Base-by-base conservation (phyloP, 1,284 basidiomycete species). In the Austroboletus rostrupii region DNA sequence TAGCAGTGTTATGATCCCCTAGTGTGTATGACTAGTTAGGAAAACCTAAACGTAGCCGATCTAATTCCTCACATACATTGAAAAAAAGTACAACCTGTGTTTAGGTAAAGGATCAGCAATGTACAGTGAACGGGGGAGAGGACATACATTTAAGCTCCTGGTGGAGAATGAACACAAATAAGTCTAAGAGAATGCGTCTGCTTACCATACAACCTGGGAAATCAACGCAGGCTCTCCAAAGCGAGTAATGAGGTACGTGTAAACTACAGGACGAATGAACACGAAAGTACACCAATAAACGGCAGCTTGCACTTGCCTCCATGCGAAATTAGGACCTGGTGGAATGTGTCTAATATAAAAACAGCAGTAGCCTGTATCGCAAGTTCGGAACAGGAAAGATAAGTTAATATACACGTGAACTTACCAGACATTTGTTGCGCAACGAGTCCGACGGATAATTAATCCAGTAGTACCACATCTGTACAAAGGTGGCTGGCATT, bases 311-410 rank as follows among this genome's bases (percentile, higher is more conserved):
- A 56, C 70, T 37, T 61, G 76, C 81, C 65, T 1, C 72, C 72
- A 53, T 84, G 80, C 5, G 75, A 72, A 45, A 85, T 80, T 28
- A 84, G 60, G 0, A 62, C 69, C 61, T 83, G 77, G 53, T 84
- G 82, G 2, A 75, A 50, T 1, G 77, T 78, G 48, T 84, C 81
- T 45, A 73, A 77, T 1, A 69, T 0, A 61, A 79, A 73, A 1
- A 78, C 74, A 17, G 67, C 58, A 32, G 60, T 61, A 39, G 81
- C 76, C 79, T 81, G 36, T n/a, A 43, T 40, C 29, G 36, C 56
- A 39, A 3, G 23, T 12, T 45, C 20, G 26, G 35, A 13, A 36
- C 23, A 8, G 23, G 21, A 20, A 21, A 38, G 19, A 19, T 2
- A 11, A 10, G 2, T 3, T 4, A 3, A 37, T 23, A 38, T 17